Evolutionary conservation across 2,329 filamentous ascomycete genomes (phyloP).

Genomic region (Nigrospora oryzae): DNA sequence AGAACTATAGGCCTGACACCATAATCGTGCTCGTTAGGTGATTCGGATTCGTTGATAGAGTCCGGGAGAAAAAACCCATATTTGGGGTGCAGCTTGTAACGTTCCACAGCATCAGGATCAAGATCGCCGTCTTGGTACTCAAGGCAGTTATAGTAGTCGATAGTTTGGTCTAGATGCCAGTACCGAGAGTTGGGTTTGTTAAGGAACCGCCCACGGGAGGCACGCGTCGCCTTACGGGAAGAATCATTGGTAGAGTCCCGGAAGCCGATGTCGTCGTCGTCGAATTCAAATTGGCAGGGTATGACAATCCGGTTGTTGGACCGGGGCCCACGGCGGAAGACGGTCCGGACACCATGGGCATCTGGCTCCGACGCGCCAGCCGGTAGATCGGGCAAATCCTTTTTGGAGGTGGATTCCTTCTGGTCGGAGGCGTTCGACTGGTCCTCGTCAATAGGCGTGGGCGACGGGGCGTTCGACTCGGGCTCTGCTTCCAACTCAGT

Average conservation of each 20-base stretch:
- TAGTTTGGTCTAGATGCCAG: conserved; percentile 45
- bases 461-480: conserved; percentile 22
- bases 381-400: conserved; percentile 24
- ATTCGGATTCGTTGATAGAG: conserved; percentile 36
- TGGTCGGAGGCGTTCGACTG: conserved; percentile 12
- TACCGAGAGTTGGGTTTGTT: conserved; percentile 44
- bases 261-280: conserved; percentile 49
- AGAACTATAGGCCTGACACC: conserved; percentile 40
- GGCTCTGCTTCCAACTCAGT: conserved; percentile 20
- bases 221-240: conserved; percentile 41
- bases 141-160: conserved; percentile 44
- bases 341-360: conserved; percentile 40
- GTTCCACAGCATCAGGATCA: conserved; percentile 39
- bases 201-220: conserved; percentile 44
- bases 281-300: conserved; percentile 37
- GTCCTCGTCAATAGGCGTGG: conserved; percentile 11
- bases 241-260: conserved; percentile 49
- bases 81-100: conserved; percentile 41
- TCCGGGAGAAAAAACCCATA: conserved; percentile 42
- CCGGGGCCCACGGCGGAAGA: conserved; percentile 30
- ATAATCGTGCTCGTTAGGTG: conserved; percentile 29
- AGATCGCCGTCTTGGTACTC: conserved; percentile 39
- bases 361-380: conserved; percentile 37
- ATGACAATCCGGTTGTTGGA: conserved; percentile 46
- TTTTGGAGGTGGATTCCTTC: conserved; percentile 11